phyloP scores from a whole-genome alignment of 441 rosid species.

The Syzygium syzygioides region DNA sequence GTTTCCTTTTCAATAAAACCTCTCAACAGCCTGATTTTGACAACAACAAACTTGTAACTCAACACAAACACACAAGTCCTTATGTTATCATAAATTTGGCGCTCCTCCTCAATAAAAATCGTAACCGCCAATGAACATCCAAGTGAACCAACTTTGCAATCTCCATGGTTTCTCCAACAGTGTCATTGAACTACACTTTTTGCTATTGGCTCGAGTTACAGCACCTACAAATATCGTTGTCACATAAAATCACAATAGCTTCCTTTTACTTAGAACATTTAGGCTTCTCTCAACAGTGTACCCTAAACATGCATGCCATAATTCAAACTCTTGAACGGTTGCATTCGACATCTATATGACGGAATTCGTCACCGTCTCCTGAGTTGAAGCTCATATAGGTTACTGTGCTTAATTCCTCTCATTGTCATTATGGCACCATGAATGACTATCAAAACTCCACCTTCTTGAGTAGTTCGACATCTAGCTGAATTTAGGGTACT shows the following conservation, averaged over 20 bases:
- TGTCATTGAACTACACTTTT: not conserved
- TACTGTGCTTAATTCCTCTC: not conserved
- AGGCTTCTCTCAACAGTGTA: not conserved
- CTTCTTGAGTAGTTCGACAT: not conserved
- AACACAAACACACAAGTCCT: not conserved
- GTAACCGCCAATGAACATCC: not conserved
- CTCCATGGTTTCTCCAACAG: not conserved
- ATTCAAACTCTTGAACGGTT: not conserved
- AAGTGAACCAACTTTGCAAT: not conserved
- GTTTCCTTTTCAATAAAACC: not conserved
- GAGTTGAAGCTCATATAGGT: not conserved
- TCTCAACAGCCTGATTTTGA: not conserved
- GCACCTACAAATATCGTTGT: not conserved
- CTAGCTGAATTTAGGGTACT: not conserved
- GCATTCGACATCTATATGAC: accelerated
- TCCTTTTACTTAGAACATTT: not conserved
- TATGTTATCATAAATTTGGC: not conserved
- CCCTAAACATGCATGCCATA: not conserved
- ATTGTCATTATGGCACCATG: not conserved
- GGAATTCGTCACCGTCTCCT: not conserved
- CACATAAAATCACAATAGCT: not conserved
- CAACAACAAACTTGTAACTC: not conserved
- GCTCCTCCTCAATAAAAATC: not conserved
- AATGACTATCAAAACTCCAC: not conserved
- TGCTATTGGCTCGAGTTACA: not conserved